phyloP scores from a whole-genome alignment of 2,329 filamentous ascomycete species.

The Elsinoe necatrix region DNA sequence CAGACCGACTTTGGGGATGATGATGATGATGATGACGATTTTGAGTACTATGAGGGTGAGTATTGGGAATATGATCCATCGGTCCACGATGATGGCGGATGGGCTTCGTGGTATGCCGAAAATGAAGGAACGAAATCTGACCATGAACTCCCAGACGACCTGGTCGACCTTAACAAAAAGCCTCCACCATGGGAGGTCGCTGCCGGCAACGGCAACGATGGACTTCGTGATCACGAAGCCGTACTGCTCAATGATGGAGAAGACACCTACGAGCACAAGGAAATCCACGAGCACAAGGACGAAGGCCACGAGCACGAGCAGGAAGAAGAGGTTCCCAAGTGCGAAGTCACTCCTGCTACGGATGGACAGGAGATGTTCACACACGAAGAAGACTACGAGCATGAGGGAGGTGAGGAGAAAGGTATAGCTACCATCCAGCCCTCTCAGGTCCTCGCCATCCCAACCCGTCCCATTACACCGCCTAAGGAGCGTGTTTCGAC shows the following conservation, averaged over 20 bases:
- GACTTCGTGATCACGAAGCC: background rate
- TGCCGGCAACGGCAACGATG: background rate
- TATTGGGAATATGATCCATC: too few species aligned
- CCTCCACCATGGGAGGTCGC: too few species aligned
- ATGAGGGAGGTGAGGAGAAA: background rate
- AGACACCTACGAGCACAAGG: background rate
- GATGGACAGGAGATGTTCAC: background rate
- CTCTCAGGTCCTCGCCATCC: background rate
- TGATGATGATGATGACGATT: background rate
- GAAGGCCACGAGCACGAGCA: too few species aligned
- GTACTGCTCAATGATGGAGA: background rate
- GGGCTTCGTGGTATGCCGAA: background rate
- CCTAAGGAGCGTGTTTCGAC: background rate
- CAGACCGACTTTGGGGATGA: too few species aligned
- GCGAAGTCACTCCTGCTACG: background rate
- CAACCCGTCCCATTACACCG: background rate
- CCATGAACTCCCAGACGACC: background rate
- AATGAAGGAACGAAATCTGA: background rate
- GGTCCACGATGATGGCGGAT: background rate
- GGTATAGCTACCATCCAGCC: background rate
- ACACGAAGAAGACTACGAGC: too few species aligned
- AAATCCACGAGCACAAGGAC: background rate
- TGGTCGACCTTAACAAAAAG: too few species aligned
- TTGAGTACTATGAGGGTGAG: background rate
- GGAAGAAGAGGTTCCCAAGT: background rate